phyloP scores from a whole-genome alignment of 164 flowering plant species.

The Umbellularia californica region DNA sequence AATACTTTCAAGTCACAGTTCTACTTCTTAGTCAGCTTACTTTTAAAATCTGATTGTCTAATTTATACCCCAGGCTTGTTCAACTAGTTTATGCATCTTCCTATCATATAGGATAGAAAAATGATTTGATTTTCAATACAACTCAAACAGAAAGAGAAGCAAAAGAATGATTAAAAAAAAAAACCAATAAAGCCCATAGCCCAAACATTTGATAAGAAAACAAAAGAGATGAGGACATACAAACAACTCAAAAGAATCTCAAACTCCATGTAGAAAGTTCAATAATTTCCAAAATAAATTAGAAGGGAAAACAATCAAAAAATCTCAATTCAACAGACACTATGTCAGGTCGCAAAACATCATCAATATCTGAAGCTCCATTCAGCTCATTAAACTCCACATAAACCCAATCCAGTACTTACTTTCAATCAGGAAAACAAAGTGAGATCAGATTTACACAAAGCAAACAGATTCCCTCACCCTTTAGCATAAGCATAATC shows the following conservation, averaged over 20 bases:
- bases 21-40: background rate
- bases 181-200: background rate
- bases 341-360: background rate
- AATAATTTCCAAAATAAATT: background rate
- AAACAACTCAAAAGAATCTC: background rate
- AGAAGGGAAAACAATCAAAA: background rate
- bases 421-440: background rate
- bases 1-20: background rate
- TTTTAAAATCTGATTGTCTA: background rate
- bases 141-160: background rate
- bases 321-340: background rate
- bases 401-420: background rate
- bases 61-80: background rate
- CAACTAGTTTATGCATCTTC: background rate
- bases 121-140: background rate
- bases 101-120: background rate
- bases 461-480: constrained; percentile 32
- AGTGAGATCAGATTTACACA: background rate
- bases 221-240: background rate
- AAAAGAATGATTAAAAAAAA: background rate
- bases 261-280: background rate
- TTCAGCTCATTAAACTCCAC: too few species aligned
- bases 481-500: constrained; percentile 76
- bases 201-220: background rate
- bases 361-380: background rate